These are phyloP conservation scores for Silene conica DNA, from an alignment of 148 eudicot genomes.

Conservation along the genomic window DNA sequence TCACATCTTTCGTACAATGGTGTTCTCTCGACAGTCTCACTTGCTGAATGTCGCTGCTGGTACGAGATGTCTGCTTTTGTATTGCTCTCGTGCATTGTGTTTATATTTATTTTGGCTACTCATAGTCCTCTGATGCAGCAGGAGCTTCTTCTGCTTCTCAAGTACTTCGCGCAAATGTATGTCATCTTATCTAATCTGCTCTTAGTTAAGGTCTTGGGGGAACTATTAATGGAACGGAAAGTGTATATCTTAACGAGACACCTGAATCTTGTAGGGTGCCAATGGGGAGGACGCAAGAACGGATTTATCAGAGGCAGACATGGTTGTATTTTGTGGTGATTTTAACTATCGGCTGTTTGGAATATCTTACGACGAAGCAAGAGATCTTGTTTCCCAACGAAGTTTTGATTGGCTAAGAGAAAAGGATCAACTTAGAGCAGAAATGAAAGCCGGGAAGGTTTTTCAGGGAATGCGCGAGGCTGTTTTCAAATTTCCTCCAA, in stretches of 20 bases:
- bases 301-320: constrained; percentile 88
- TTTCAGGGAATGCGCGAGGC: constrained; percentile 99
- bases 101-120: constrained; percentile 82
- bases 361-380: constrained; percentile 96
- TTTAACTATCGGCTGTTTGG: constrained; percentile 96
- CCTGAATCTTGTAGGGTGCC: constrained; percentile 30
- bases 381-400: constrained; percentile 97
- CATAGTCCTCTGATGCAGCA: too few relatives aligned
- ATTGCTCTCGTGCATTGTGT: constrained; percentile 72
- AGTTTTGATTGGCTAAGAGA: constrained; percentile 97
- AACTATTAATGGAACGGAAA: neutral
- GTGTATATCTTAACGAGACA: too few relatives aligned
- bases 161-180: constrained; percentile 57
- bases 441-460: constrained; percentile 95
- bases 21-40: constrained; percentile 73
- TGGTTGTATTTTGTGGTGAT: constrained; percentile 86
- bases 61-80: constrained; percentile 70
- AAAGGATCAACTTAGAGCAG: constrained; percentile 93
- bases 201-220: too few relatives aligned
- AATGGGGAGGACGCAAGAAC: constrained; percentile 63
- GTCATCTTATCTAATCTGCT: constrained; percentile 13
- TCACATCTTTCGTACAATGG: constrained; percentile 77
- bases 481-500: constrained; percentile 82
- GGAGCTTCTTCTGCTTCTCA: constrained; percentile 69
- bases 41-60: constrained; percentile 80